Conservation (phyloP, 2,329 filamentous ascomycete genomes). For the Alternaria rosae region DNA sequence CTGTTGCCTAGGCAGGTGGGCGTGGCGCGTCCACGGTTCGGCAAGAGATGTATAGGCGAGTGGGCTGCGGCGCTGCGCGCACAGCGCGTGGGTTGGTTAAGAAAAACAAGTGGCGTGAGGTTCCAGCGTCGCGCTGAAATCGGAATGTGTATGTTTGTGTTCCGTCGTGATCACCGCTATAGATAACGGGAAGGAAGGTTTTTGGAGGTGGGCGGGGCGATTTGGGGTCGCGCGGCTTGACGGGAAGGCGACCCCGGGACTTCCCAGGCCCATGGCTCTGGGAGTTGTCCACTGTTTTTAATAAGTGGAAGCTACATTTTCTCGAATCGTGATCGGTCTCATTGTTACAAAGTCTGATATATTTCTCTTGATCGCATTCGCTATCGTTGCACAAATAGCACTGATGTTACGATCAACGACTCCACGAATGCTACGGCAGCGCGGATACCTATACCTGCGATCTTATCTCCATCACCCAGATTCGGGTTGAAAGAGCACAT, state of each 20-base stretch:
- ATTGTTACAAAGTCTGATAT: not conserved
- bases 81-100: not conserved
- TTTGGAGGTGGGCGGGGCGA: not conserved
- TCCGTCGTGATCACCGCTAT: not conserved
- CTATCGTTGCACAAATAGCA: not conserved
- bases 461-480: conserved; percentile 21
- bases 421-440: conserved; percentile 8
- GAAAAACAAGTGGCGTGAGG: not conserved
- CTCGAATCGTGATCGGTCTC: not conserved
- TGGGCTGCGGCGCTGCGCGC: too few relatives aligned
- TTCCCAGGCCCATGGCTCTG: not conserved
- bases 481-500: conserved; percentile 25
- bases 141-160: not conserved
- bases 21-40: not conserved
- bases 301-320: not conserved
- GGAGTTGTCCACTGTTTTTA: not conserved
- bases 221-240: not conserved
- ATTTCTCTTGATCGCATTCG: not conserved
- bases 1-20: not conserved
- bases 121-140: not conserved
- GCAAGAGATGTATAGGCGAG: not conserved
- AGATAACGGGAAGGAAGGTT: not conserved
- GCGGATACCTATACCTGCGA: conserved; percentile 16
- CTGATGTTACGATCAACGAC: not conserved
- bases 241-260: not conserved